Base-by-base conservation (phyloP, 176 grass and related monocot genomes). In the Aegilops longissima region DNA sequence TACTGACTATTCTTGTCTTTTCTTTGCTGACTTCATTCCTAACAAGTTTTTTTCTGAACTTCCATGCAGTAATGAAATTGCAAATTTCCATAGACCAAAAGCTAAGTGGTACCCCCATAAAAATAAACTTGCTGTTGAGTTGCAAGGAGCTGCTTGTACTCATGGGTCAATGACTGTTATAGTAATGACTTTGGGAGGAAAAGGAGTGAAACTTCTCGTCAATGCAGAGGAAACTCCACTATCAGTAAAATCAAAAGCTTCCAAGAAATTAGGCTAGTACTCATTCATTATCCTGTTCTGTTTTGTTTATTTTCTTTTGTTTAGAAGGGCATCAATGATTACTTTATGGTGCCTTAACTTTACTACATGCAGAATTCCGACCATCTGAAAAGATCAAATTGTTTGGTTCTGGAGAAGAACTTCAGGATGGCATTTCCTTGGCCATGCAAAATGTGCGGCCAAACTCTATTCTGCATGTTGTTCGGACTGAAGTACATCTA, bases 41-140 rank as follows among this genome's bases (percentile, higher is more conserved):
- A 77, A 71, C 47, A 84, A 11, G 49, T 74, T 66, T 77, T 63
- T 17, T 39, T 58, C 49, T 52, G 16, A 58, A 78, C 64, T 66
- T 68, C 25, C 85, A 17, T 84, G 82, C 93, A 98, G 97, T 40
- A 96, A 96, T 89, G 97, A 98, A 82, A 94, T 96, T 35, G 82
- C 92, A 68, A 93, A 96, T 77, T 96, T 98, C 84, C 97, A 96
- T 87, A 91, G 93, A 64, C 97, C 97, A 84, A 98, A 82, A 93
- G 90, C 90, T 79, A 91, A 94, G 77, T 98, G 97, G 97, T 96
- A 91, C 81, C 97, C 97, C 61, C 92, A 89, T 88, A 83, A 91
- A 83, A 98, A 98, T 87, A 90, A 96, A 93, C 74, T 90, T 89
- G 93, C 90, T 74, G 88, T 88, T 44, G 51, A 90, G 27, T 80